These are phyloP conservation scores for Apiospora koreana DNA, from an alignment of 2,329 filamentous ascomycete species.

Conservation along the genomic window DNA sequence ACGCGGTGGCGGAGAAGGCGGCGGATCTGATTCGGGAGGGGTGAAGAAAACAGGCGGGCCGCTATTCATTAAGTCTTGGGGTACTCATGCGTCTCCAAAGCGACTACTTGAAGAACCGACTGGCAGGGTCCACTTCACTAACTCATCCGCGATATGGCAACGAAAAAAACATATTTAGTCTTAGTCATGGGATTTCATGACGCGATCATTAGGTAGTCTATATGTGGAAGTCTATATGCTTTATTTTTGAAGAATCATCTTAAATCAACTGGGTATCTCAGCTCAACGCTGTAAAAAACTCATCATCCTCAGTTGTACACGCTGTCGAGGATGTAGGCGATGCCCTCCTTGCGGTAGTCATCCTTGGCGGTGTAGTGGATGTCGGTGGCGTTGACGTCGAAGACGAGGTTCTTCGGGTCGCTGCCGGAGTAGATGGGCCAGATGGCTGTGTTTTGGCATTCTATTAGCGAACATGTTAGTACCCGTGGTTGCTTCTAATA, in stretches of 20 bases:
- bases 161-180: neutral
- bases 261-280: neutral
- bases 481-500: no score
- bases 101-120: no score
- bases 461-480: no score
- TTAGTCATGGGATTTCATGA: neutral
- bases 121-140: no score
- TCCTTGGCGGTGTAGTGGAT: constrained; percentile 44
- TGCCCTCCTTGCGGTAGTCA: constrained; percentile 42
- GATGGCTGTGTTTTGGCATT: neutral
- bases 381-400: constrained; percentile 47
- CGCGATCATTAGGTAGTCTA: neutral
- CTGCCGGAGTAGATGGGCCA: constrained; percentile 47
- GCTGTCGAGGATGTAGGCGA: constrained; percentile 36
- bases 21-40: constrained; percentile 30
- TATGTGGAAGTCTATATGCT: neutral
- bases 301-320: constrained; percentile 9
- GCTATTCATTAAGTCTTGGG: no score
- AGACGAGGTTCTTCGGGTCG: constrained; percentile 47
- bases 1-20: constrained; percentile 33
- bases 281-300: neutral
- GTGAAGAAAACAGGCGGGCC: no score
- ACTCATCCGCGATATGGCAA: no score
- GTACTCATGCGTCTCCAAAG: no score
- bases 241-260: neutral